A percentile compares a stretch with the other conserved stretches of the same genome.
These are phyloP conservation scores for Daldinia childiae DNA, from an alignment of 495 filamentous ascomycete genomes.

Conservation along the genomic window DNA sequence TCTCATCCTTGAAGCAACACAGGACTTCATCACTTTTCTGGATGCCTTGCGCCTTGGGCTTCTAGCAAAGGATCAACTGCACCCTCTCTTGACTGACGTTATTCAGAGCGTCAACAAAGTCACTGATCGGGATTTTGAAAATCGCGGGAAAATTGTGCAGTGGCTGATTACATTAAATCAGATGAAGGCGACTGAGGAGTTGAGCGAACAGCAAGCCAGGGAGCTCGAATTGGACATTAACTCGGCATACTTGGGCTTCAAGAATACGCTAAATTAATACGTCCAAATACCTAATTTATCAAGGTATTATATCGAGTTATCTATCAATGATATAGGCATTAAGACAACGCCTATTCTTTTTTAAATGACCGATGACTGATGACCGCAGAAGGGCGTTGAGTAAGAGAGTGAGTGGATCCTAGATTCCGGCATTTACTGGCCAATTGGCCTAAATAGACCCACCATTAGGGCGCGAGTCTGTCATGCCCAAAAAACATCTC, in stretches of 20 bases:
- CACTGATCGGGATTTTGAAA: conserved; percentile 91
- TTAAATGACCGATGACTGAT: conserved; percentile 9
- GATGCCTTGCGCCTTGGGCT: conserved; percentile 91
- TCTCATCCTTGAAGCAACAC: conserved; percentile 85
- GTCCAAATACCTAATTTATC: not conserved
- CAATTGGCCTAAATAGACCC: conserved; percentile 11
- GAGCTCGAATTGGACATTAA: conserved; percentile 91
- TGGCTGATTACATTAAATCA: conserved; percentile 98
- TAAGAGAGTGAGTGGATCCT: conserved; percentile 24
- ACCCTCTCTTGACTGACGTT: conserved; percentile 90
- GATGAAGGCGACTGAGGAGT: conserved; percentile 93
- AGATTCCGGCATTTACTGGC: conserved; percentile 16
- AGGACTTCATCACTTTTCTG: conserved; percentile 98
- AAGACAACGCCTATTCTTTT: conserved; percentile 12
- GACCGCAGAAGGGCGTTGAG: conserved; percentile 18
- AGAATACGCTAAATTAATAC: conserved; percentile 57
- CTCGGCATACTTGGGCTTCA: conserved; percentile 91
- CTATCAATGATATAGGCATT: conserved; percentile 1
- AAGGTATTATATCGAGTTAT: not conserved
- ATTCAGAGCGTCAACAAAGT: conserved; percentile 98
- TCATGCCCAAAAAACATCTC: conserved; percentile 29
- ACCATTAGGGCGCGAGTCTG: conserved; percentile 31
- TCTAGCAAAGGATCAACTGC: conserved; percentile 92
- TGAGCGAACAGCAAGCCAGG: conserved; percentile 85
- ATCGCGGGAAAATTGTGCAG: conserved; percentile 94